Evolutionary conservation across 164 flowering plant species (phyloP), one percentile per base, ranked within the genome.

Genomic region (Macadamia integrifolia): DNA sequence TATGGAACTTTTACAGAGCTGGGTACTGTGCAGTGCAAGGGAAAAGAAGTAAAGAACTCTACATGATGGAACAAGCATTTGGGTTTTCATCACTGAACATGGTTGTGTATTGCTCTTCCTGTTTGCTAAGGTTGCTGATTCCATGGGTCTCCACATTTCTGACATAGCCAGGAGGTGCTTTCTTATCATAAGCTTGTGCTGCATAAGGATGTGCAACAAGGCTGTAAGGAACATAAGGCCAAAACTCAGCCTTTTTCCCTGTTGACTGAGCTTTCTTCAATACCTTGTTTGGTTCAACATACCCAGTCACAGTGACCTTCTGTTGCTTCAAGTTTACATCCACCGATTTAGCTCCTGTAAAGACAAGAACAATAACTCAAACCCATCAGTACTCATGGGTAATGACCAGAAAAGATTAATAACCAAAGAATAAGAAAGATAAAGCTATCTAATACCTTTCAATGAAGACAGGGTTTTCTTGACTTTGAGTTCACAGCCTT

Each of bases 1-100:
- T 58, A 2, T 23, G 31, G 60, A 6, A 4, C 9, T 58, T 58
- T 58, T 58, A 58, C 60, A 58, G 60, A 23, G 60, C 3, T 58
- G 2, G 60, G 60, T 58, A 29, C 32, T 9, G 29, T 23, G 29
- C 29, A 18, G 31, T 6, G 30, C 17, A 59, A 42, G 31, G 9
- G 42, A 4, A 12, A 12, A 5, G 12, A 35, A 12, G 42, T 2
- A 59, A 43, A 43, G 9, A 43, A 59, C 31, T 4, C 66, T 83
- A 89, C 94, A 87, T 89, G 77, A 92, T 76, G 46, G 89, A 85
- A 68, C 98, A 92, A 52, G 96, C 86, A 77, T 88, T 87, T 12
- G 96, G 91, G 68, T 92, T 87, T 1, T 92, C 98, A 82, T 92
- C 98, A 65, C 86, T 90, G 76, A 92, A 92, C 85, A 90, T 84